A percentile compares a stretch with the other conserved stretches of the same genome.
Evolutionary conservation across 2,329 filamentous ascomycete genomes (phyloP).

Genomic region (Epichloe glyceriae): DNA sequence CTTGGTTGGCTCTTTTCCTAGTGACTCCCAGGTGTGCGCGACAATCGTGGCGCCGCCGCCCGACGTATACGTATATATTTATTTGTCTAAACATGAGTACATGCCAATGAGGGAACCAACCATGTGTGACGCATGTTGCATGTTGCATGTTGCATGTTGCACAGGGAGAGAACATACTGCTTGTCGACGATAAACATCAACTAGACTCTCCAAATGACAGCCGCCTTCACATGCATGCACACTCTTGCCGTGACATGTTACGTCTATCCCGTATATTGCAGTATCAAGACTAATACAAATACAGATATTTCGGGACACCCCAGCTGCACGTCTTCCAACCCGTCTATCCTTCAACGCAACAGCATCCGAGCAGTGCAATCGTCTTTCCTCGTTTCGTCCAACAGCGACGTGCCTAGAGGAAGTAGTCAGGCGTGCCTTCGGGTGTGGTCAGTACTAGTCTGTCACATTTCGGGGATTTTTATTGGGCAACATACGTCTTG

Average conservation of each 20-base stretch:
- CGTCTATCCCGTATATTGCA: constrained; percentile 9
- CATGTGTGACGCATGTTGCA: no score
- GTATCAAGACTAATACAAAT: constrained; percentile 13
- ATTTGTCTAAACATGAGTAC: no score
- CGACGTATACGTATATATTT: no score
- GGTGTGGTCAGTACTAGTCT: not conserved
- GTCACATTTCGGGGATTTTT: not conserved
- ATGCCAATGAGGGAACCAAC: no score
- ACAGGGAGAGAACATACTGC: no score
- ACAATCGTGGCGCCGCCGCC: no score
- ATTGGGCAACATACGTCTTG: constrained; percentile 50
- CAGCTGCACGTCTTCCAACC: constrained; percentile 9
- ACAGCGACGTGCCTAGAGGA: constrained; percentile 51
- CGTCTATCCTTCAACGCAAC: constrained; percentile 10
- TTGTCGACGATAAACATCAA: no score
- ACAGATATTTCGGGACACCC: constrained; percentile 16
- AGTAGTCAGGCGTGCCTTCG: constrained; percentile 54
- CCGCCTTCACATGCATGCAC: constrained; percentile 4
- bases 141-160: no score
- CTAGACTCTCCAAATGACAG: no score
- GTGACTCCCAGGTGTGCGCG: no score
- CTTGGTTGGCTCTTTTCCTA: no score
- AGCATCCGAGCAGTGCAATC: constrained; percentile 6
- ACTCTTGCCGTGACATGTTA: constrained; percentile 7
- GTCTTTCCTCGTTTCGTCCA: not conserved